phyloP scores from a whole-genome alignment of 1,284 basidiomycete genomes.

The Chalciporus sp. region DNA sequence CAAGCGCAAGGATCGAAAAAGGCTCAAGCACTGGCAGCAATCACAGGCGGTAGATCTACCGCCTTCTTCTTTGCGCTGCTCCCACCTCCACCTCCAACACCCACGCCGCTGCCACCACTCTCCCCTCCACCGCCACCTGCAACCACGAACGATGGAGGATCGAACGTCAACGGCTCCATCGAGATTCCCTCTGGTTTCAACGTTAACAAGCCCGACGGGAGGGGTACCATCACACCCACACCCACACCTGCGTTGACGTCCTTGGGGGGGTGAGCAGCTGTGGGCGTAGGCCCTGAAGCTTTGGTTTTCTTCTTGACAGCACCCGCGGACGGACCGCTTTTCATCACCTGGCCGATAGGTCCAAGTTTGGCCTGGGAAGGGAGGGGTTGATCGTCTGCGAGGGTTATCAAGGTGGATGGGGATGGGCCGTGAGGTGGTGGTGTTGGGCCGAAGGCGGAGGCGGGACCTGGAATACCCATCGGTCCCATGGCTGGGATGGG shows the following conservation, averaged over 20 bases:
- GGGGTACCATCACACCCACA: conserved; percentile 5
- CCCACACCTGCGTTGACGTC: conserved; percentile 5
- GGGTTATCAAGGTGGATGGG: background rate
- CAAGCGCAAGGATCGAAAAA: background rate
- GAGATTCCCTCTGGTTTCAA: conserved; percentile 29
- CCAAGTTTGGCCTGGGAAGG: conserved; percentile 68
- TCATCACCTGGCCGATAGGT: conserved; percentile 71
- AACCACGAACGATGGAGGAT: background rate
- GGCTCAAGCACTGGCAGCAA: conserved; percentile 53
- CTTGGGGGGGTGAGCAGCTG: conserved; percentile 3
- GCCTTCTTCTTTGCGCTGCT: conserved; percentile 36
- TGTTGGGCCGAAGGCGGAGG: background rate
- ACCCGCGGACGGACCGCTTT: conserved; percentile 35
- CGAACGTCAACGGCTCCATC: conserved; percentile 23
- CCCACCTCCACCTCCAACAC: conserved; percentile 11
- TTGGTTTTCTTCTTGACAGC: conserved; percentile 48
- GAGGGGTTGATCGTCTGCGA: conserved; percentile 62
- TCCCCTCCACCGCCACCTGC: conserved; percentile 5
- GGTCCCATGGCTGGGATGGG: background rate
- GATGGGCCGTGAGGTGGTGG: background rate
- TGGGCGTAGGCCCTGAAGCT: conserved; percentile 11
- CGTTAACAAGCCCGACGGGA: conserved; percentile 25
- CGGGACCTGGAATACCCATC: background rate
- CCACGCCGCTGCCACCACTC: background rate
- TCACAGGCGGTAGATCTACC: conserved; percentile 47